phyloP scores from a whole-genome alignment of 192 early-diverging fungal species.

The Mortierella claussenii region DNA sequence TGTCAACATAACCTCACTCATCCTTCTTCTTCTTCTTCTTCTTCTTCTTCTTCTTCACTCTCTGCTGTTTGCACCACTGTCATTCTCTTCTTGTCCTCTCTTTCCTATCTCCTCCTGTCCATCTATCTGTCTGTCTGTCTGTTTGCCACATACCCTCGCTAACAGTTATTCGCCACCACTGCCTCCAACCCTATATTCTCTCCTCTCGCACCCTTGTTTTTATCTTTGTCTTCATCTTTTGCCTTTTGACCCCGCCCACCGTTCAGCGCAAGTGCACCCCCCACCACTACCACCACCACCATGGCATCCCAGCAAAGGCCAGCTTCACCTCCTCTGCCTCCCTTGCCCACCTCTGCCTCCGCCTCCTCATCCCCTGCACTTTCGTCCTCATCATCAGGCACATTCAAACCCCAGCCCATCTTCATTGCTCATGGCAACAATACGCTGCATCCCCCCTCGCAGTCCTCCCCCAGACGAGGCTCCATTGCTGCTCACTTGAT shows the following conservation, averaged over 20 bases:
- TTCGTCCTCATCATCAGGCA: not conserved
- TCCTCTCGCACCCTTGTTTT: not conserved
- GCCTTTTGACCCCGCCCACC: not conserved
- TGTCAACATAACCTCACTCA: no score
- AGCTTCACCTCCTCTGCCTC: slow-evolving; percentile 13
- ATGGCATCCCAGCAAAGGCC: not conserved
- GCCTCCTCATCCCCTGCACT: slow-evolving; percentile 7
- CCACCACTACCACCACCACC: not conserved
- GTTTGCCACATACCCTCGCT: not conserved
- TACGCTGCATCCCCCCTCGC: not conserved
- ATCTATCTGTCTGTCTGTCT: not conserved
- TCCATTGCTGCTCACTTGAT: slow-evolving; percentile 46
- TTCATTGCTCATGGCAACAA: slow-evolving; percentile 6
- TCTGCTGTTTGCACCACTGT: no score
- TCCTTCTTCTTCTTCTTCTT: not conserved
- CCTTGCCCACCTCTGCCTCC: slow-evolving; percentile 6
- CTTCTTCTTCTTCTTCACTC: not conserved
- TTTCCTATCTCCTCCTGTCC: not conserved
- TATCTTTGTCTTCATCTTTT: not conserved
- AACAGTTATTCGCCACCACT: not conserved
- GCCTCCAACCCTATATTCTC: not conserved
- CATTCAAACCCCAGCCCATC: slow-evolving; percentile 32
- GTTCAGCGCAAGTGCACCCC: slow-evolving; percentile 5
- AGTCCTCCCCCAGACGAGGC: slow-evolving; percentile 27
- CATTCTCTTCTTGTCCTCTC: slow-evolving; percentile 6